phyloP scores from a whole-genome alignment of 176 grass and related monocot species.

The Oropetium thomaeum region DNA sequence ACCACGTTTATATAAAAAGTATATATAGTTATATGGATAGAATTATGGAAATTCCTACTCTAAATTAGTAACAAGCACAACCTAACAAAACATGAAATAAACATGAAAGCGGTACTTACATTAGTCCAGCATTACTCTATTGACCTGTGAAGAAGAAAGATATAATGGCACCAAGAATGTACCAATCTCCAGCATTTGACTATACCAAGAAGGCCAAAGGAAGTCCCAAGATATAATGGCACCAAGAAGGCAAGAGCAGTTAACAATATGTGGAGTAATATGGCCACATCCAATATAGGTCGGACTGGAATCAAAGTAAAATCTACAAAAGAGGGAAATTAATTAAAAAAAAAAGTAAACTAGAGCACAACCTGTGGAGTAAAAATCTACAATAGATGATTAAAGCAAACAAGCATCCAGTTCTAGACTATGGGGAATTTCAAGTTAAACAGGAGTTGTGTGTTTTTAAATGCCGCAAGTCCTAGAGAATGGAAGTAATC shows the following conservation, averaged over 20 bases:
- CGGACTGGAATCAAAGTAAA: conserved; percentile 92
- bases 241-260: conserved; percentile 73
- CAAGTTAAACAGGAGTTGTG: conserved; percentile 36
- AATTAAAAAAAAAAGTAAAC: neutral
- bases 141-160: too few relatives aligned
- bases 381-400: neutral
- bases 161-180: too few relatives aligned
- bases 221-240: conserved; percentile 83
- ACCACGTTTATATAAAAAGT: too few relatives aligned
- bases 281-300: conserved; percentile 84
- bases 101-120: too few relatives aligned
- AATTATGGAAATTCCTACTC: too few relatives aligned
- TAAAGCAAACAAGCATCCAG: neutral
- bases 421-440: neutral
- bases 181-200: conserved; percentile 67
- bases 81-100: too few relatives aligned
- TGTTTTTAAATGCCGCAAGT: conserved; percentile 71
- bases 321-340: conserved; percentile 38
- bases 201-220: conserved; percentile 75
- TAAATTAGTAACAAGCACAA: too few relatives aligned
- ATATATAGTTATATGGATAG: too few relatives aligned
- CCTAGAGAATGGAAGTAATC: conserved; percentile 80
- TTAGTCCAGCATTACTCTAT: too few relatives aligned
- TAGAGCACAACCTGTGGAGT: neutral
- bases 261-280: conserved; percentile 77